phyloP scores from a whole-genome alignment of 140 eudicot genomes.

The Anethum foeniculum region DNA sequence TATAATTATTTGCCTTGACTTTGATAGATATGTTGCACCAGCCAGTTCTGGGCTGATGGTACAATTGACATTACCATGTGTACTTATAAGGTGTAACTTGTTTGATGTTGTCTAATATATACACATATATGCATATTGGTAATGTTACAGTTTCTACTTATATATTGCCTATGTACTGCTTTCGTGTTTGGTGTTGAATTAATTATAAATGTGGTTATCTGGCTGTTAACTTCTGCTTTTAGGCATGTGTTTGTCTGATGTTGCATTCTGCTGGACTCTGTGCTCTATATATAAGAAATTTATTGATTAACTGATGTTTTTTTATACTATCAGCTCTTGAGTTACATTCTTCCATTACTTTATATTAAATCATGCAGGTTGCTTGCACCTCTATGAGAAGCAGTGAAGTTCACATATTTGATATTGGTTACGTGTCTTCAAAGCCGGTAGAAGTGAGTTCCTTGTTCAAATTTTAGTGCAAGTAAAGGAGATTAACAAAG shows the following conservation, averaged over 20 bases:
- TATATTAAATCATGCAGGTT: slow-evolving; percentile 33
- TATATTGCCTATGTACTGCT: neutral
- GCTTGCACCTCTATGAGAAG: slow-evolving; percentile 65
- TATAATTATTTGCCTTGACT: neutral
- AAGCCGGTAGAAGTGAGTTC: slow-evolving; percentile 66
- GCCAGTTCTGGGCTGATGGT: neutral
- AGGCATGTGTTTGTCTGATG: neutral
- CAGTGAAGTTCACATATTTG: slow-evolving; percentile 54
- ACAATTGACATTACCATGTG: neutral
- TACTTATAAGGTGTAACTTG: neutral
- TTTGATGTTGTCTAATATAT: neutral
- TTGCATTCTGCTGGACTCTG: neutral
- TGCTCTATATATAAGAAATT: neutral
- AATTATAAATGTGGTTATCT: neutral
- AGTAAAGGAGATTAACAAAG: neutral
- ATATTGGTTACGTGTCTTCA: slow-evolving; percentile 68
- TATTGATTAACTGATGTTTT: neutral
- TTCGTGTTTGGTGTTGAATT: neutral
- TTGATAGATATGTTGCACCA: neutral
- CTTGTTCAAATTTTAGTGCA: neutral
- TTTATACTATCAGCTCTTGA: neutral
- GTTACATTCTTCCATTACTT: neutral
- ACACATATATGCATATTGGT: neutral
- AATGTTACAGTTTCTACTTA: neutral
- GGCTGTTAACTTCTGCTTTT: neutral